A percentile compares a stretch with the other conserved stretches of the same genome.
These are phyloP conservation scores for Afroboletus lepidellus DNA, from an alignment of 1,284 basidiomycete species.

Conservation along the genomic window DNA sequence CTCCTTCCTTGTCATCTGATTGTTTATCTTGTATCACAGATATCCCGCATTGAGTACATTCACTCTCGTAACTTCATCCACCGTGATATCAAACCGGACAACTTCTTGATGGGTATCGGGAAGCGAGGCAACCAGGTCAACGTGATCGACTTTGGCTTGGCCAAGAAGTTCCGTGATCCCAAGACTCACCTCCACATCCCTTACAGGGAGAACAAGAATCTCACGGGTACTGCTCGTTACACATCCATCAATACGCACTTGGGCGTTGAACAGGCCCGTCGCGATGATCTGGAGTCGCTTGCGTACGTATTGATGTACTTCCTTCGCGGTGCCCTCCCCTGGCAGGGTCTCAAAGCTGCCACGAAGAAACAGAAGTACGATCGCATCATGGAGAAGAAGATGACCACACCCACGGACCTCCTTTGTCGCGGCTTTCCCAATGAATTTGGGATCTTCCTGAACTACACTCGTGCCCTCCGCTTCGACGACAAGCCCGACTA, in stretches of 20 bases:
- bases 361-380: constrained; percentile 99
- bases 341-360: constrained; percentile 97
- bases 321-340: constrained; percentile 92
- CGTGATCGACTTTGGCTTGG: constrained; percentile 98
- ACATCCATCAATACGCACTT: constrained; percentile 99
- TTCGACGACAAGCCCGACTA: constrained; percentile 99
- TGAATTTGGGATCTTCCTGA: constrained; percentile 97
- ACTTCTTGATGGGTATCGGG: constrained; percentile 99
- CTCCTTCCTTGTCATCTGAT: background rate
- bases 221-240: constrained; percentile 98
- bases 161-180: constrained; percentile 99
- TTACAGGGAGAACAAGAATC: constrained; percentile 99
- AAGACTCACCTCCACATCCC: constrained; percentile 99
- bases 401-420: constrained; percentile 95
- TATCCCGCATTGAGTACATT: constrained; percentile 98
- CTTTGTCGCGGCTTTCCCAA: constrained; percentile 97
- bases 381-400: constrained; percentile 99
- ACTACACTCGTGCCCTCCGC: constrained; percentile 94
- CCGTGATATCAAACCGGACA: constrained; percentile 99
- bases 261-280: constrained; percentile 94
- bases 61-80: constrained; percentile 99
- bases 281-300: constrained; percentile 94
- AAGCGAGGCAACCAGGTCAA: constrained; percentile 99
- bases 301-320: constrained; percentile 99
- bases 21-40: constrained; percentile 48